Conservation (phyloP, 208 protist genomes). For the Tritrichomonas musculus region DNA sequence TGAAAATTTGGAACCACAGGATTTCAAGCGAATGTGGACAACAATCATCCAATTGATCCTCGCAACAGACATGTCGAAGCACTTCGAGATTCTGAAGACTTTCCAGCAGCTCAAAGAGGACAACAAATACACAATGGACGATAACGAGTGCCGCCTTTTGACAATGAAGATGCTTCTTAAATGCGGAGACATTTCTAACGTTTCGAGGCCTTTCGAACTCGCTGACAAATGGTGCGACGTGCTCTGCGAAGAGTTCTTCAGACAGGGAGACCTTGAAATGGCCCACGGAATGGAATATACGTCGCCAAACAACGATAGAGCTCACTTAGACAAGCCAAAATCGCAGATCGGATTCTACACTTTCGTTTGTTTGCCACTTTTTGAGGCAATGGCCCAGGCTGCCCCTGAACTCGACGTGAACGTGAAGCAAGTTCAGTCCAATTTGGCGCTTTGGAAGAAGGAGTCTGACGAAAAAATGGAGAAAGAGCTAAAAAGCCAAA, state of each 20-base stretch:
- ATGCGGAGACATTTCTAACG: background rate
- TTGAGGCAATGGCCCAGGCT: background rate
- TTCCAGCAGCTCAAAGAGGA: background rate
- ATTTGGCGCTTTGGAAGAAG: background rate
- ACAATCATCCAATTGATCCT: constrained; percentile 51
- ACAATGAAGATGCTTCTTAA: background rate
- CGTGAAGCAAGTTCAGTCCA: background rate
- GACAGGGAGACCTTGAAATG: constrained; percentile 27
- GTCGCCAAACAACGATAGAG: background rate
- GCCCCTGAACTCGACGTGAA: background rate
- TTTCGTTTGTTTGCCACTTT: constrained; percentile 22
- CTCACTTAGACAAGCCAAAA: background rate
- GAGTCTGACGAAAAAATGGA: background rate
- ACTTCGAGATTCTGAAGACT: constrained; percentile 44
- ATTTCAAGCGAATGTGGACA: constrained; percentile 48
- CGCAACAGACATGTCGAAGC: constrained; percentile 53
- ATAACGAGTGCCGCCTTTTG: background rate
- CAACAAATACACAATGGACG: background rate
- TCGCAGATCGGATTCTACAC: constrained; percentile 13
- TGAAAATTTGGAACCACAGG: constrained; percentile 29
- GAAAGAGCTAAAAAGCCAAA: too few relatives aligned
- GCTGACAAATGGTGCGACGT: constrained; percentile 29
- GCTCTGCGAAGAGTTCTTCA: constrained; percentile 27
- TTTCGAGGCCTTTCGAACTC: constrained; percentile 3
- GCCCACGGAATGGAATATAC: background rate